A percentile compares a stretch with the other conserved stretches of the same genome.
Evolutionary conservation across 2,329 filamentous ascomycete species (phyloP).

Genomic region (Chrysoporthe puriensis): DNA sequence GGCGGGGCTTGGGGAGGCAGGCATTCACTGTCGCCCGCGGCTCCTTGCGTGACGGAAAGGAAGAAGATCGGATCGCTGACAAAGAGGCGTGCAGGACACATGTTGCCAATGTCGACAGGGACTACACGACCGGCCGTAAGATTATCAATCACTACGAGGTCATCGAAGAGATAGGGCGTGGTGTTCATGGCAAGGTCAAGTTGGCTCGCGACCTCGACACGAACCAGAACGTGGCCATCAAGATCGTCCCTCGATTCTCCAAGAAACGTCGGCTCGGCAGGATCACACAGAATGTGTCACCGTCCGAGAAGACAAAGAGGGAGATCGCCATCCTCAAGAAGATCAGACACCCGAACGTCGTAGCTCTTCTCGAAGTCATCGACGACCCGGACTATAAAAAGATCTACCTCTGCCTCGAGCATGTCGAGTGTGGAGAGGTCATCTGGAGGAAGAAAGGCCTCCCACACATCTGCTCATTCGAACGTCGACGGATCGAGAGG

Average conservation of each 20-base stretch:
- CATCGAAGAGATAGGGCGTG: conserved; percentile 92
- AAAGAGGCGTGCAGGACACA: conserved; percentile 67
- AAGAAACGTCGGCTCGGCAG: conserved; percentile 91
- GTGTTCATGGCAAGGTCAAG: conserved; percentile 97
- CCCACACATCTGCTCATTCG: conserved; percentile 79
- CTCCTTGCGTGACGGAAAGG: not conserved
- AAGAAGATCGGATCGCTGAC: conserved; percentile 12
- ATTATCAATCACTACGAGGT: conserved; percentile 98
- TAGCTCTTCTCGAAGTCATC: conserved; percentile 93
- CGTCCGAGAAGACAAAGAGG: conserved; percentile 82
- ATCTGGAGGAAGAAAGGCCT: conserved; percentile 90
- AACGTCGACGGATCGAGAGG: conserved; percentile 78
- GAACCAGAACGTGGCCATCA: conserved; percentile 87
- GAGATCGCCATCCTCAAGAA: conserved; percentile 99
- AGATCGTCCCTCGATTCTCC: conserved; percentile 95
- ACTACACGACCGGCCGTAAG: conserved; percentile 88
- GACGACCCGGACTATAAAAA: conserved; percentile 96
- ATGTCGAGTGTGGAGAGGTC: conserved; percentile 92
- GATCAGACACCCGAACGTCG: conserved; percentile 95
- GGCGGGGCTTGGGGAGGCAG: not conserved
- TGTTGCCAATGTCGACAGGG: conserved; percentile 87
- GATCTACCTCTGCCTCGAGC: conserved; percentile 97
- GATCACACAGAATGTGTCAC: conserved; percentile 63
- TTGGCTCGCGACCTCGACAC: conserved; percentile 80
- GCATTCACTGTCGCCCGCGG: not conserved